Evolutionary conservation across 2,329 filamentous ascomycete species (phyloP), one percentile per base, ranked within the genome.

Genomic region (Fusarium cyanostomum): DNA sequence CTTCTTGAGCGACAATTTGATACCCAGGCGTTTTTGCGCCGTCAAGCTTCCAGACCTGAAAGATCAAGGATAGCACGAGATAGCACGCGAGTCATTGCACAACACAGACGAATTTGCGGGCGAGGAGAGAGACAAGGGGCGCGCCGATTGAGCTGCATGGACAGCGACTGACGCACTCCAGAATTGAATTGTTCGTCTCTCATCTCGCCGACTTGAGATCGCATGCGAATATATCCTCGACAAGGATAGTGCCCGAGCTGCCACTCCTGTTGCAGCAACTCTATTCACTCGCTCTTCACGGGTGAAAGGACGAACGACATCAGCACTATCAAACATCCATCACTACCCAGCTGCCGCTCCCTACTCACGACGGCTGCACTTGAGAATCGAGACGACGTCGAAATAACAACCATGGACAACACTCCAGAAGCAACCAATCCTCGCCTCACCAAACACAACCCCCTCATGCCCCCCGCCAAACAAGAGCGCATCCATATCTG

Each of bases 401-500:
- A 37, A 38, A 33, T 44, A 45, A 28, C 57, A 65, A 39, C 28
- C 38, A 65, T 65, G 62, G 44, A 52, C 30, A 35, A 27, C 13
- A 38, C 33, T 34, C 45, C 35, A 56, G 59, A 28, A 34, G 42
- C 42, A 44, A 28, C 18, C 18, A 30, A 12, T 21, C 43, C 26
- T 18, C 30, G 30, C 7, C 51, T 39, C 44, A 45, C 48, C 38
- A 66, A 27, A 58, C 43, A 37, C 33, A 71, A 63, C 52, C 53
- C 68, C 21, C 67, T 68, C 62, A 75, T 76, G 64, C 71, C 73
- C 46, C 59, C 71, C 28, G 67, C 75, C 50, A 77, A 77, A 53
- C 73, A 77, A 44, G 70, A 74, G 44, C 78, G 79, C 71, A 82
- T 85, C 62, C 72, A 80, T 56, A 75, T 81, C 57, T 86, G 83